A percentile compares a stretch with the other conserved stretches of the same genome.
These are phyloP conservation scores for Talaromyces piceae DNA, from an alignment of 2,329 filamentous ascomycete species.

Conservation along the genomic window DNA sequence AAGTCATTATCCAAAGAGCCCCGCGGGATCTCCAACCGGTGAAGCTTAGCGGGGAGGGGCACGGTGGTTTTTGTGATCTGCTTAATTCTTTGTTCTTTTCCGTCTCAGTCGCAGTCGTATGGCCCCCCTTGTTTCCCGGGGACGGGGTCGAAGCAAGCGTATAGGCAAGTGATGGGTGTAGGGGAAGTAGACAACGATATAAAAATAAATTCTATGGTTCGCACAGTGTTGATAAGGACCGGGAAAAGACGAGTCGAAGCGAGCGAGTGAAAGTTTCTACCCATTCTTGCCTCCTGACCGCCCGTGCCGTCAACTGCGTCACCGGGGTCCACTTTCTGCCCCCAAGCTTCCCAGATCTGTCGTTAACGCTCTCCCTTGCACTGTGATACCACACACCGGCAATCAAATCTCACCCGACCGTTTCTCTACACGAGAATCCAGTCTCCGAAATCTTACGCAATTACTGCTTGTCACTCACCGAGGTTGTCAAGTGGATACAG, in stretches of 20 bases:
- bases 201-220: background rate
- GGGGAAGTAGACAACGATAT: background rate
- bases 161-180: background rate
- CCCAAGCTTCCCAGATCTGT: background rate
- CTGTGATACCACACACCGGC: background rate
- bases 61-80: background rate
- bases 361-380: background rate
- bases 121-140: too few species aligned
- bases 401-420: too few species aligned
- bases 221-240: background rate
- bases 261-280: conserved; percentile 29
- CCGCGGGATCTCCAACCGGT: background rate
- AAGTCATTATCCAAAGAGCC: conserved; percentile 31
- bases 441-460: too few species aligned
- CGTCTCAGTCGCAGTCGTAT: too few species aligned
- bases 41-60: background rate
- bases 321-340: background rate
- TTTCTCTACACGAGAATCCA: too few species aligned
- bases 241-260: conserved; percentile 23
- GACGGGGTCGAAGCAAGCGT: background rate
- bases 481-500: too few species aligned
- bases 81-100: too few species aligned
- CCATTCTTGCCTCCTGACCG: background rate
- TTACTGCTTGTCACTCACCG: too few species aligned
- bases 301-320: background rate